Conservation (phyloP, 2,329 filamentous ascomycete genomes). For the Trichoderma asperellum region DNA sequence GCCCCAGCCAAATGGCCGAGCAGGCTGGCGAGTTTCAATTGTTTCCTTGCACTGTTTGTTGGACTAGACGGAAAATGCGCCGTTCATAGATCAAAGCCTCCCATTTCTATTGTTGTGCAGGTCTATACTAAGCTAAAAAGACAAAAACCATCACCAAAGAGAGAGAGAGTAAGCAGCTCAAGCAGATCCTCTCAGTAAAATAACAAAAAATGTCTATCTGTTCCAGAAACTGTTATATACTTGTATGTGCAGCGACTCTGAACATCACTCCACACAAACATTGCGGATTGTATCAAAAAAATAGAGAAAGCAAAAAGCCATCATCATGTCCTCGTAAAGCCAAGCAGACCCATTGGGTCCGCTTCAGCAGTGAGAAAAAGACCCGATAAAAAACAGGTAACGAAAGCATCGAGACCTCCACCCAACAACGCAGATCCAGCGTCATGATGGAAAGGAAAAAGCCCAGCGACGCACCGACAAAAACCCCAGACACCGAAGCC, state of each 20-base stretch:
- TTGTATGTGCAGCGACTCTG: constrained; percentile 25
- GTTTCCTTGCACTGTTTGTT: neutral
- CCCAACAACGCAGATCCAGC: constrained; percentile 24
- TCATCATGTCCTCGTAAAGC: constrained; percentile 27
- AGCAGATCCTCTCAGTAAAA: neutral
- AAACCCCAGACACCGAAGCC: constrained; percentile 28
- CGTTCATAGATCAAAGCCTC: neutral
- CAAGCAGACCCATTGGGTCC: neutral
- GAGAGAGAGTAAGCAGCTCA: neutral
- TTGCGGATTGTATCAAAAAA: neutral
- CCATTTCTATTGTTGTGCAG: constrained; percentile 4
- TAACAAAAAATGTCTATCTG: constrained; percentile 27
- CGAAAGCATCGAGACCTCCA: constrained; percentile 16
- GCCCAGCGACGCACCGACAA: constrained; percentile 21
- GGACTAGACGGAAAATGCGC: neutral
- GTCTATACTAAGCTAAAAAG: neutral
- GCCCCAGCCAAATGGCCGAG: neutral
- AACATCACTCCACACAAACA: constrained; percentile 5
- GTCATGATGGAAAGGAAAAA: constrained; percentile 16
- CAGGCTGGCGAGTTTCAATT: neutral
- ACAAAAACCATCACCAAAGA: neutral
- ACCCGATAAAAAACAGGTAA: constrained; percentile 25
- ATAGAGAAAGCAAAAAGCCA: constrained; percentile 3
- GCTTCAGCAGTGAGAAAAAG: constrained; percentile 12
- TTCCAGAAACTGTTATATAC: constrained; percentile 19